A percentile compares a stretch with the other conserved stretches of the same genome.
phyloP scores from a whole-genome alignment of 2,329 filamentous ascomycete genomes.

The Aphanocladium album region DNA sequence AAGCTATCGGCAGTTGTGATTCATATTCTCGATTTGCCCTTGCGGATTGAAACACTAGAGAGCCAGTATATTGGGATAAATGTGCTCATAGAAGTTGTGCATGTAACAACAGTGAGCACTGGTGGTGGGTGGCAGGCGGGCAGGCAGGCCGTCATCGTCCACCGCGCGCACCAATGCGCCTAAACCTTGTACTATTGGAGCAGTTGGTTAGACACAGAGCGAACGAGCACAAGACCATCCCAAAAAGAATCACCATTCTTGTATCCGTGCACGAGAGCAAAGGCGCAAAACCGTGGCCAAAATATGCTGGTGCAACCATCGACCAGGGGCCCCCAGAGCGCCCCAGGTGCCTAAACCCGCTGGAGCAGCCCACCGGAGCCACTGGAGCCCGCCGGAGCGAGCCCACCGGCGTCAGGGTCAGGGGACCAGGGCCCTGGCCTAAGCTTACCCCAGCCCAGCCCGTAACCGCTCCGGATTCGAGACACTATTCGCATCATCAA shows the following conservation, averaged over 20 bases:
- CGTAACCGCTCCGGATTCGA: constrained; percentile 24
- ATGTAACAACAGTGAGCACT: background rate
- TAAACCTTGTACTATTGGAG: background rate
- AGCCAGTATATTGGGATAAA: background rate
- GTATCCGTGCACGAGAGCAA: background rate
- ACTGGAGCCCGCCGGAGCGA: background rate
- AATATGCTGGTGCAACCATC: constrained; percentile 2
- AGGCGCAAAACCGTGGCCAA: background rate
- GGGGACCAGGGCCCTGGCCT: constrained; percentile 13
- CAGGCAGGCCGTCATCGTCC: background rate
- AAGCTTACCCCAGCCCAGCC: constrained; percentile 12
- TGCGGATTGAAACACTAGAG: background rate
- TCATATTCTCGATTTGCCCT: background rate
- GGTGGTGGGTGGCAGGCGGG: background rate
- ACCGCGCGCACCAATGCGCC: background rate
- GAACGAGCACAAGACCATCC: background rate
- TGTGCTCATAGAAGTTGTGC: background rate
- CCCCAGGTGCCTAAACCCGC: background rate
- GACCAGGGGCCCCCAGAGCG: background rate
- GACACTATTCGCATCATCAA: constrained; percentile 28
- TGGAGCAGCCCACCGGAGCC: background rate
- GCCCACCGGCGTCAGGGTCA: constrained; percentile 6
- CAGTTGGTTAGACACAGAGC: background rate
- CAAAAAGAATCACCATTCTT: background rate
- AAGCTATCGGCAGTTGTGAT: background rate